Conservation (phyloP, 495 filamentous ascomycete genomes). For the Penicillium coprophilum region DNA sequence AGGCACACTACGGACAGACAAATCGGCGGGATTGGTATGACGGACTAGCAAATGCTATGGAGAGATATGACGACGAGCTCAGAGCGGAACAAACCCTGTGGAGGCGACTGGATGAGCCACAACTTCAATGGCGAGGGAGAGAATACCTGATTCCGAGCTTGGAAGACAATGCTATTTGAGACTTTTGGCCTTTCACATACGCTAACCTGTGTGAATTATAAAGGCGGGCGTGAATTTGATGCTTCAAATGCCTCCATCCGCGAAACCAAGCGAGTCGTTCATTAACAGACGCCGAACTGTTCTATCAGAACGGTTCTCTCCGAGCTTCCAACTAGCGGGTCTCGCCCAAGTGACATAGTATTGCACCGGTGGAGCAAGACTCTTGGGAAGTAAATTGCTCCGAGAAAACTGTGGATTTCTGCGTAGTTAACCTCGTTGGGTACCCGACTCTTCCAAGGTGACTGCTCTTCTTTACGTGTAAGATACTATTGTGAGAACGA, state of each 20-base stretch:
- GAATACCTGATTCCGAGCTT: background rate
- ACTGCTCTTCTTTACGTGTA: no score
- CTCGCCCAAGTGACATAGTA: conserved; percentile 22
- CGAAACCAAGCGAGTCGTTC: conserved; percentile 16
- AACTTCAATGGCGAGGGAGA: background rate
- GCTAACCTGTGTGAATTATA: background rate
- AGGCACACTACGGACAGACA: conserved; percentile 22
- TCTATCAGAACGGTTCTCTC: conserved; percentile 6
- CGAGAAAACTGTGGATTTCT: background rate
- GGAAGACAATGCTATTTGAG: no score
- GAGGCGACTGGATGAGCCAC: conserved; percentile 6
- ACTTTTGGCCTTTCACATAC: background rate
- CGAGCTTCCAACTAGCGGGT: conserved; percentile 10
- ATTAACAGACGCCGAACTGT: conserved; percentile 16
- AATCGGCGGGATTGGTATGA: conserved; percentile 15
- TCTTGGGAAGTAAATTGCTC: conserved; percentile 13
- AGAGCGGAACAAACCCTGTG: conserved; percentile 1
- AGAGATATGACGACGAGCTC: conserved; percentile 8
- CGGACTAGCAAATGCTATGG: conserved; percentile 9
- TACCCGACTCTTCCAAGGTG: conserved; percentile 16
- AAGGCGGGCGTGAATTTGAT: background rate
- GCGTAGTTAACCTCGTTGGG: background rate
- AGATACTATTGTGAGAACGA: no score
- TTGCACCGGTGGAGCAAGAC: conserved; percentile 9
- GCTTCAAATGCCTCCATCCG: conserved; percentile 8